Evolutionary conservation across 1,284 basidiomycete species (phyloP).

Genomic region (Xerocomus nothofagi): DNA sequence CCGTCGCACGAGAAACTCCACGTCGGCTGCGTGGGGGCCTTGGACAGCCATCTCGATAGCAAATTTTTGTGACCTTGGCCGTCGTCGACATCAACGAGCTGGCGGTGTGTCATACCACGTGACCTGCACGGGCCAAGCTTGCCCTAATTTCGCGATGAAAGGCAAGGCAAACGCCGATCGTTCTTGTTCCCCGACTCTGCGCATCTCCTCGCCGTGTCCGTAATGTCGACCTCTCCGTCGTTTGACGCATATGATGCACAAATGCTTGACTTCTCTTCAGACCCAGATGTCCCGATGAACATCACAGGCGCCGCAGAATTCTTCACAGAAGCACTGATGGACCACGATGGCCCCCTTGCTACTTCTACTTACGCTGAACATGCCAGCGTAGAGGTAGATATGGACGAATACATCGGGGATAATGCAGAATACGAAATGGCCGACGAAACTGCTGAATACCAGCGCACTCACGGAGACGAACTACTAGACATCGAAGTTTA

Average conservation of each 20-base stretch:
- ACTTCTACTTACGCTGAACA: conserved; percentile 37
- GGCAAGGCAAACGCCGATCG: conserved; percentile 18
- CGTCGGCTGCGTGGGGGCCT: conserved; percentile 22
- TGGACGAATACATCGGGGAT: conserved; percentile 59
- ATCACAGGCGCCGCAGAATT: conserved; percentile 45
- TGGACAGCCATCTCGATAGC: conserved; percentile 16
- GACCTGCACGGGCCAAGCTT: conserved; percentile 35
- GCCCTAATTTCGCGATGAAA: conserved; percentile 28
- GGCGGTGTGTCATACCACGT: conserved; percentile 22
- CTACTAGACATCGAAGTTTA: conserved; percentile 61
- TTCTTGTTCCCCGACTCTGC: conserved; percentile 15
- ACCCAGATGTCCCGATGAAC: conserved; percentile 66
- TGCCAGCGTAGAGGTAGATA: conserved; percentile 65
- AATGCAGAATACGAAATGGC: conserved; percentile 73
- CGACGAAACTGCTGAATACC: conserved; percentile 39
- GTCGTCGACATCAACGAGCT: conserved; percentile 8
- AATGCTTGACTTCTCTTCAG: conserved; percentile 66
- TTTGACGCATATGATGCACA: conserved; percentile 61
- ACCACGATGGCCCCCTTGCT: conserved; percentile 49
- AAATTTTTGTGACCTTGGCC: neutral
- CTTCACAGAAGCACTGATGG: conserved; percentile 61
- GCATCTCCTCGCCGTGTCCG: conserved; percentile 14
- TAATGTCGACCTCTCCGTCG: conserved; percentile 37
- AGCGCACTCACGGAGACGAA: conserved; percentile 35
- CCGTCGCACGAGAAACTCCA: conserved; percentile 52